Evolutionary conservation across 108 stramenopile species (phyloP).

Genomic region (Licmophora abbreviata): DNA sequence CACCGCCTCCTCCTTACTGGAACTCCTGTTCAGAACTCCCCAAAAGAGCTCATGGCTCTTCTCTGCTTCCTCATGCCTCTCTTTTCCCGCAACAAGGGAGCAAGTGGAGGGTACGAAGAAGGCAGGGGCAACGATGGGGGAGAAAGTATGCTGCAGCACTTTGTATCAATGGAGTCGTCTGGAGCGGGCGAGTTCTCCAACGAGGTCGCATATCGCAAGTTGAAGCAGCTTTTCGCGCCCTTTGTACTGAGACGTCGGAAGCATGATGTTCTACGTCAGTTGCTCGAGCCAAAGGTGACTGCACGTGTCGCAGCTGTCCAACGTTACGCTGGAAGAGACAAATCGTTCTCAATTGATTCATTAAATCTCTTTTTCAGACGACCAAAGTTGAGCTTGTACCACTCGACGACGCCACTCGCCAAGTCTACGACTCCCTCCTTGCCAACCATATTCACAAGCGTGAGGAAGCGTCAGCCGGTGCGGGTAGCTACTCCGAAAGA

Average conservation of each 20-base stretch:
- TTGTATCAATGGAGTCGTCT: slow-evolving; percentile 48
- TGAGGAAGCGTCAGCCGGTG: slow-evolving; percentile 22
- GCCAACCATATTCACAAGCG: slow-evolving; percentile 20
- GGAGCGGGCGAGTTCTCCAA: slow-evolving; percentile 21
- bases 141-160: slow-evolving; percentile 72
- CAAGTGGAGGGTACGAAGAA: slow-evolving; percentile 16
- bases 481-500: no score
- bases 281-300: slow-evolving; percentile 68
- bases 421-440: slow-evolving; percentile 26
- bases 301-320: no score
- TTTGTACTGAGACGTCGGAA: slow-evolving; percentile 90
- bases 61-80: slow-evolving; percentile 84
- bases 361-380: slow-evolving; percentile 7
- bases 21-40: slow-evolving; percentile 74
- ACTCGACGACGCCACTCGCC: slow-evolving; percentile 27
- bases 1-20: slow-evolving; percentile 74
- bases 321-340: no score
- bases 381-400: slow-evolving; percentile 24
- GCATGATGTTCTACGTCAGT: slow-evolving; percentile 69
- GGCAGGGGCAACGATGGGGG: slow-evolving; percentile 48
- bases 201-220: slow-evolving; percentile 49
- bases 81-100: slow-evolving; percentile 37
- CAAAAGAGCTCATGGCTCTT: slow-evolving; percentile 77
- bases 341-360: no score
- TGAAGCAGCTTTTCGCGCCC: slow-evolving; percentile 85